These are phyloP conservation scores for Ceratobasidium sp. DNA, from an alignment of 1,284 basidiomycete species.

Conservation along the genomic window DNA sequence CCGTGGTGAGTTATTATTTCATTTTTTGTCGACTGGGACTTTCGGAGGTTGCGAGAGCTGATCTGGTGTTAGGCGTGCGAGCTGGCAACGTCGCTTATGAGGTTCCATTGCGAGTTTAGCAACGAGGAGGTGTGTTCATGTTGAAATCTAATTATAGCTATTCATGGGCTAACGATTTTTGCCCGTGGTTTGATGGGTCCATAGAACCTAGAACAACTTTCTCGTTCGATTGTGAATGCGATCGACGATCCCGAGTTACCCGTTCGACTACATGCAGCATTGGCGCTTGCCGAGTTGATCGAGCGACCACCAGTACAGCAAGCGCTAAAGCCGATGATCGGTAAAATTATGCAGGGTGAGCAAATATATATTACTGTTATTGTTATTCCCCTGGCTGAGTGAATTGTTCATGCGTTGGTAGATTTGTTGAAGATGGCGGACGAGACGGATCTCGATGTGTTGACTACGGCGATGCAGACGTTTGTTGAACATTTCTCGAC, in stretches of 20 bases:
- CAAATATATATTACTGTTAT: constrained; percentile 8
- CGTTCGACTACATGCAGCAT: constrained; percentile 85
- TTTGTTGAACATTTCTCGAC: constrained; percentile 89
- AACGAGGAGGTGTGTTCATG: constrained; percentile 68
- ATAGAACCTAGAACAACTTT: constrained; percentile 74
- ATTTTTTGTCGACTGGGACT: background rate
- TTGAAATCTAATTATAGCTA: background rate
- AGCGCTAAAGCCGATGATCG: constrained; percentile 83
- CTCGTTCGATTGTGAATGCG: constrained; percentile 70
- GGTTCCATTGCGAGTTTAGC: constrained; percentile 75
- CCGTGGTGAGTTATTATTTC: constrained; percentile 69
- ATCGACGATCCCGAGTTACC: constrained; percentile 85
- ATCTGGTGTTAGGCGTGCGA: constrained; percentile 74
- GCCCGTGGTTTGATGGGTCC: no score
- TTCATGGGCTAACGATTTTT: background rate
- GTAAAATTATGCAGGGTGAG: constrained; percentile 87
- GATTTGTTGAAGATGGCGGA: constrained; percentile 89
- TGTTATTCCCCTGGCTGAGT: background rate
- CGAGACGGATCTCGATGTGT: constrained; percentile 89
- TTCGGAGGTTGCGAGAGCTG: constrained; percentile 36
- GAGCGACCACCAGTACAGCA: constrained; percentile 67
- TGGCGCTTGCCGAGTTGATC: constrained; percentile 85
- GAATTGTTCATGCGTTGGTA: constrained; percentile 55
- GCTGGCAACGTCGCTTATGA: constrained; percentile 79
- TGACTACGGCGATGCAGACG: constrained; percentile 85